Evolutionary conservation across 2,329 filamentous ascomycete genomes (phyloP), one percentile per base, ranked within the genome.

Genomic region (Sclerotinia spermophila): DNA sequence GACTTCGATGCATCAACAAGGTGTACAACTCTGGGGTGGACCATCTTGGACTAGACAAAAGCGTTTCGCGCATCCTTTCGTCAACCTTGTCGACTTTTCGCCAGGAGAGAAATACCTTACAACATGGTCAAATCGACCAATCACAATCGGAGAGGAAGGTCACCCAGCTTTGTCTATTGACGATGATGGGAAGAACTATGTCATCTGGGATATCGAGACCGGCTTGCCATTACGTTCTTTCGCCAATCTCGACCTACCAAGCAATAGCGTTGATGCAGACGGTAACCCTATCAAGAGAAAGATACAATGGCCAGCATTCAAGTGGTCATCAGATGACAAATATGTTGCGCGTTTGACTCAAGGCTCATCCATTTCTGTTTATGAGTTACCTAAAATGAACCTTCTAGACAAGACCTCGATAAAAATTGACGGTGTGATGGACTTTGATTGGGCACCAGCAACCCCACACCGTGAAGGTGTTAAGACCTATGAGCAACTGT

Each of bases 161-260:
- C 92, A 97, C 81, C 91, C 92, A 3, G 85, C 91, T n/a, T 86
- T 97, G 66, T 90, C 92, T 5, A 85, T 94, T 72, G 96, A 98
- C 78, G 96, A 99, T 79, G 95, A 99, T 77, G 96, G 96, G 82
- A 98, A 98, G 86, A 97, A 98, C 86, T 98, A 98, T 82, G 92
- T 99, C 79, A 94, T 99, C 79, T 99, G 96, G 96, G 95, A 98
- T 79, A 90, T 98, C 73, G 92, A 92, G 67, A 96, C 95, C 15
- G 90, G 89, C 77, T 92, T 95, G 81, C 93, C 95, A 70, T 86
- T 99, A 66, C 92, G 96, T 74, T 98, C 96, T 0, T 99, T 99
- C 80, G 90, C 93, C 74, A 97, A 95, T 76, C 87, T 97, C 74
- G 96, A 99, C 76, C 83, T 92, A 21, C 89, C 92, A 42, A 87